Percentiles rank a stretch among this genome's conserved stretches.
phyloP scores from a whole-genome alignment of 2,329 filamentous ascomycete species.

The Aspergillus aculeatus region DNA sequence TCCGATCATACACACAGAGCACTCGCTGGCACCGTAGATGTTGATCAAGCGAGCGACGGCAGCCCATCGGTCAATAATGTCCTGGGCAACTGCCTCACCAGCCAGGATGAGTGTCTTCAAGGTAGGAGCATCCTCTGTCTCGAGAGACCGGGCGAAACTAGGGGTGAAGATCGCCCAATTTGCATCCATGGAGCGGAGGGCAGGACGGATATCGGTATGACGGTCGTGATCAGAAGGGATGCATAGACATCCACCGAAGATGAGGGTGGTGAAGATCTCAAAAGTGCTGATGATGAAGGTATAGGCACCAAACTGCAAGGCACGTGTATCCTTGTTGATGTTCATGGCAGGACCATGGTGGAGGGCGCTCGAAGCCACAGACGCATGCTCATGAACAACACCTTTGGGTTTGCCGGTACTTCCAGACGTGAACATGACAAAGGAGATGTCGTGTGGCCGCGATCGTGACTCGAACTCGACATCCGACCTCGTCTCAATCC shows the following conservation, averaged over 20 bases:
- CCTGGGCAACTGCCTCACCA: slow-evolving; percentile 25
- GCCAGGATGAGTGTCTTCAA: slow-evolving; percentile 37
- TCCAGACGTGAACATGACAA: slow-evolving; percentile 51
- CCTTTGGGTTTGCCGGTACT: slow-evolving; percentile 59
- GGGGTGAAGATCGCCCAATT: slow-evolving; percentile 55
- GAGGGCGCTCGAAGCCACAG: not conserved
- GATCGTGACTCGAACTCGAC: not conserved
- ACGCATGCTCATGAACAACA: slow-evolving; percentile 41
- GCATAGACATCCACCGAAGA: not conserved
- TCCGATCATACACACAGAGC: slow-evolving; percentile 21
- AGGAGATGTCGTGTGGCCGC: not conserved
- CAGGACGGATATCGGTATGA: not conserved
- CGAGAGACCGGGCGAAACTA: slow-evolving; percentile 47
- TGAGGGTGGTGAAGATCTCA: not conserved
- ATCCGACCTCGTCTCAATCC: not conserved
- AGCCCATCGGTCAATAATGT: slow-evolving; percentile 25
- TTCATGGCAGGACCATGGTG: not conserved
- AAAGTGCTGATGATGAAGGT: not conserved
- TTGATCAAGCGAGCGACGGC: slow-evolving; percentile 36
- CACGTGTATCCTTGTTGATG: not conserved
- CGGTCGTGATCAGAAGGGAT: not conserved
- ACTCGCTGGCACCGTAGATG: slow-evolving; percentile 37
- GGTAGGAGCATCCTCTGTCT: slow-evolving; percentile 36
- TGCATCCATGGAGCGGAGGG: not conserved
- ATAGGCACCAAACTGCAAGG: not conserved